Conservation (phyloP, 345 rosid genomes). For the Pistacia vera region DNA sequence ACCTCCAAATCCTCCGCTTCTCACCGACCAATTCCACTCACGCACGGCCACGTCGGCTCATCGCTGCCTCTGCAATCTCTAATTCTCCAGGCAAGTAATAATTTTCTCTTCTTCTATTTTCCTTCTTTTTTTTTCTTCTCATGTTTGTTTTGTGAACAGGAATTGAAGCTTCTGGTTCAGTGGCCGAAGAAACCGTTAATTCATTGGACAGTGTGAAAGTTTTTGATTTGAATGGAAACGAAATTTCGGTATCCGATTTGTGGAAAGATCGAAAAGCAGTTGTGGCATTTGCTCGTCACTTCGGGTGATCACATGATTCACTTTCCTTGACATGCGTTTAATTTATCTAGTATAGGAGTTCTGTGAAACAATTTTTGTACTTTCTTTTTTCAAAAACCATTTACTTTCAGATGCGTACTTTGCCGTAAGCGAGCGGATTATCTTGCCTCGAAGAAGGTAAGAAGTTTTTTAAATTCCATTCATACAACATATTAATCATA, state of each 20-base stretch:
- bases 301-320: slow-evolving; percentile 50
- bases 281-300: slow-evolving; percentile 93
- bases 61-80: slow-evolving; percentile 49
- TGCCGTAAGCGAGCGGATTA: slow-evolving; percentile 89
- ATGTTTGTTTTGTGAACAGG: slow-evolving; percentile 31
- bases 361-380: background rate
- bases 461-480: background rate
- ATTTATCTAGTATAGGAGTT: background rate
- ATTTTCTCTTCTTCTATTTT: background rate
- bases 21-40: slow-evolving; percentile 15
- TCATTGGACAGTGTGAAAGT: slow-evolving; percentile 58
- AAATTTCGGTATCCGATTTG: slow-evolving; percentile 68
- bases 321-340: background rate
- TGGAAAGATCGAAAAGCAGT: slow-evolving; percentile 87
- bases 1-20: background rate
- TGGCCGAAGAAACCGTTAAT: slow-evolving; percentile 35
- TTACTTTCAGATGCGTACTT: slow-evolving; percentile 69
- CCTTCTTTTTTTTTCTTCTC: background rate
- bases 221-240: slow-evolving; percentile 68
- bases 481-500: background rate
- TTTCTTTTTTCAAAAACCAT: background rate
- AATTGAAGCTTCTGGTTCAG: slow-evolving; percentile 30
- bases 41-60: slow-evolving; percentile 29
- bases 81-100: slow-evolving; percentile 58
- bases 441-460: slow-evolving; percentile 86